Percentiles rank a stretch among this genome's conserved stretches.
These are phyloP conservation scores for Trichosanthes truncata DNA, from an alignment of 306 rosid species.

Conservation along the genomic window DNA sequence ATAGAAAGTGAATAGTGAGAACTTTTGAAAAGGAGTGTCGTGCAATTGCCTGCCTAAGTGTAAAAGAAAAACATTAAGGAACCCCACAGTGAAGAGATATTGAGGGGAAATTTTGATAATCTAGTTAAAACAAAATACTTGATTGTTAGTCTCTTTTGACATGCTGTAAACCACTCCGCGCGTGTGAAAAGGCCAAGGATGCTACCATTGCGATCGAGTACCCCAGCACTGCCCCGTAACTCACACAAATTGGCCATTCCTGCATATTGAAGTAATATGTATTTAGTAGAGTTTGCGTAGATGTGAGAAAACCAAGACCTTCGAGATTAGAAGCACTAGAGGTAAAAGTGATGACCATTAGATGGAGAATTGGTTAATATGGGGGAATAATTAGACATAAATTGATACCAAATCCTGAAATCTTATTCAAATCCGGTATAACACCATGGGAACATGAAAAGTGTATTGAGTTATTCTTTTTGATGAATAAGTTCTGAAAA, in stretches of 20 bases:
- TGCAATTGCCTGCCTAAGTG: background rate
- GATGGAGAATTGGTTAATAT: background rate
- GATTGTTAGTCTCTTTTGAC: conserved; percentile 46
- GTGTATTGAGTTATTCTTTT: background rate
- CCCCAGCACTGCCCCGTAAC: conserved; percentile 65
- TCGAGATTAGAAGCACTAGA: background rate
- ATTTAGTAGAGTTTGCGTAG: background rate
- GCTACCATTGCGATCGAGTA: conserved; percentile 44
- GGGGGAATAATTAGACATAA: background rate
- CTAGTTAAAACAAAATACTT: background rate
- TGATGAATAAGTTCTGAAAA: background rate
- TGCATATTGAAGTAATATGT: conserved; percentile 17
- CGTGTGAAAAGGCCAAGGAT: conserved; percentile 34
- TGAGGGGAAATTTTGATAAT: background rate
- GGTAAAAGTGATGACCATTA: background rate
- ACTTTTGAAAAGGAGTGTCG: background rate
- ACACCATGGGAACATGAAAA: background rate
- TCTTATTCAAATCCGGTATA: background rate
- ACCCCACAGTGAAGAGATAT: background rate
- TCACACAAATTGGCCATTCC: conserved; percentile 95
- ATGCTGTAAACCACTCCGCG: conserved; percentile 21
- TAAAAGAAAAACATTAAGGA: background rate
- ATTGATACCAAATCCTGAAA: background rate
- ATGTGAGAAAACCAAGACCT: background rate
- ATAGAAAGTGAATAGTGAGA: background rate